Evolutionary conservation across 768 basidiomycete genomes (phyloP).

Genomic region (Rhizopogon vesiculosus): DNA sequence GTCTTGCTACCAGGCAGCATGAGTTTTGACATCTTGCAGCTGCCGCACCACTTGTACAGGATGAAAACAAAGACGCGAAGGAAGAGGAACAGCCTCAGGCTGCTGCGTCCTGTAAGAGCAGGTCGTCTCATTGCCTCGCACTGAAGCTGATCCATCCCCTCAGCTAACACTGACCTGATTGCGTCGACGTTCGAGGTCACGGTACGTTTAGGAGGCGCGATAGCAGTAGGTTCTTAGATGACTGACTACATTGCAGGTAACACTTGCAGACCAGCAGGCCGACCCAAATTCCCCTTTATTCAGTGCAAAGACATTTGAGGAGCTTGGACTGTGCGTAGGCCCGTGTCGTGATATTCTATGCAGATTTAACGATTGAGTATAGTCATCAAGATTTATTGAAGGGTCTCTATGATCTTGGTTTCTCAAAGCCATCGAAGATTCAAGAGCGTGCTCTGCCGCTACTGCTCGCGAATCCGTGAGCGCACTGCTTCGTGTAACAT

Average conservation of each 20-base stretch:
- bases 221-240: not conserved
- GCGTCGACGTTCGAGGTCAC: slow-evolving; percentile 81
- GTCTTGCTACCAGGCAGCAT: not conserved
- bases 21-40: slow-evolving; percentile 1
- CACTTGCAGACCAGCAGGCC: slow-evolving; percentile 91
- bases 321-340: slow-evolving; percentile 80
- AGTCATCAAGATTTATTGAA: slow-evolving; percentile 87
- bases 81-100: slow-evolving; percentile 11
- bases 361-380: not conserved
- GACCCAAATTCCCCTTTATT: slow-evolving; percentile 95
- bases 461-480: slow-evolving; percentile 85
- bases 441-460: slow-evolving; percentile 95
- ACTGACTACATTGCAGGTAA: slow-evolving; percentile 55
- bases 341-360: not conserved
- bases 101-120: slow-evolving; percentile 17
- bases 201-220: slow-evolving; percentile 36
- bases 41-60: slow-evolving; percentile 19
- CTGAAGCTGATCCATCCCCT: not conserved
- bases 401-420: slow-evolving; percentile 92
- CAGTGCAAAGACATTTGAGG: slow-evolving; percentile 92
- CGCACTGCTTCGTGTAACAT: slow-evolving; percentile 4
- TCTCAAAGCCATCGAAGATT: slow-evolving; percentile 97
- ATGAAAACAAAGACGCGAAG: slow-evolving; percentile 23
- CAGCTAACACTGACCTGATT: slow-evolving; percentile 55
- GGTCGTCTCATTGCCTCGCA: not conserved